Evolutionary conservation across 2,329 filamentous ascomycete genomes (phyloP), one percentile per base, ranked within the genome.

Genomic region (Fusarium chaquense): DNA sequence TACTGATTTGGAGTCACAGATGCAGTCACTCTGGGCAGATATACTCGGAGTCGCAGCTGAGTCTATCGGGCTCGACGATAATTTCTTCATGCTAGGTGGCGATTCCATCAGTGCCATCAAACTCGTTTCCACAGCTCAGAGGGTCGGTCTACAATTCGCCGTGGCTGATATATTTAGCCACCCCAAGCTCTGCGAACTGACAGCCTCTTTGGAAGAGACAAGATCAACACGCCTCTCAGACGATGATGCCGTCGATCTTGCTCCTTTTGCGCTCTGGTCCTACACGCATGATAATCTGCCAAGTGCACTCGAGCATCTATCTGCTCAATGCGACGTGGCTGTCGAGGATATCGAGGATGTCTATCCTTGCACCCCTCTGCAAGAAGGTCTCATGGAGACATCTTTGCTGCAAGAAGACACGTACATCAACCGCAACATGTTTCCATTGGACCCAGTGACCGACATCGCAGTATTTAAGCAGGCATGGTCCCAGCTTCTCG

Each of bases 181-280:
- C 30, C 51, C 51, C 51, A 54, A 54, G 51, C 51, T 54, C 51
- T 54, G 51, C 51, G 51, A 54, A 54, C 40, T 54, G 51, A 54
- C 51, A 54, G 51, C 51, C 51, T 54, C 22, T 35, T 54, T 54
- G 40, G 51, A 45, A 45, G 51, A 54, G 30, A 45, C 40, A 45
- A 35, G 51, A 35, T 54, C 51, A 45, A 54, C 38, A 54, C 51
- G 51, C 30, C 51, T 54, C 51, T 30, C 51, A 16, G 30, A 54
- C 16, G 40, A 54, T 45, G 51, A 54, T 54, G 38, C 24, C 24
- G 24, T 26, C 7, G 7, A 54, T 54, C 22, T 54, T 54, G 40
- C 51, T 44, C 51, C 51, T 44, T 54, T 54, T 36, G 51, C 51
- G 40, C 51, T 54, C 30, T 54, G 51, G 51, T 54, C 51, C 40